Conservation (phyloP, 2,329 filamentous ascomycete genomes). For the Xylaria multiplex region DNA sequence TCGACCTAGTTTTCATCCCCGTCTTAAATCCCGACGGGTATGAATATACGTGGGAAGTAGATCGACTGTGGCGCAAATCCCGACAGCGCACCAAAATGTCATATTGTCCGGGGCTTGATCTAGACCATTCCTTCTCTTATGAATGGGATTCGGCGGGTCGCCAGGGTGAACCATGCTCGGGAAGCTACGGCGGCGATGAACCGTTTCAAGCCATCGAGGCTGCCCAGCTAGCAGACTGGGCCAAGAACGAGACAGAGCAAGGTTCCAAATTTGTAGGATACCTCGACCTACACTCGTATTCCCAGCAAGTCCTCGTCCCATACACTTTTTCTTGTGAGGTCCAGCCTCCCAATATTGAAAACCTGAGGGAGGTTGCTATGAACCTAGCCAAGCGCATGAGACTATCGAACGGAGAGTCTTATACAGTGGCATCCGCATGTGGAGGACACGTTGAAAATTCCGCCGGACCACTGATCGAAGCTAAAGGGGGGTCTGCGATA, state of each 20-base stretch:
- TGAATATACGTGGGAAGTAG: constrained; percentile 89
- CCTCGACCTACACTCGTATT: constrained; percentile 93
- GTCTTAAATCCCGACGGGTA: constrained; percentile 94
- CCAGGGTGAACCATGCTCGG: constrained; percentile 84
- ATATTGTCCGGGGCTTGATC: constrained; percentile 87
- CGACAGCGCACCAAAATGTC: constrained; percentile 82
- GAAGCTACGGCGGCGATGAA: constrained; percentile 84
- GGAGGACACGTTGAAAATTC: constrained; percentile 72
- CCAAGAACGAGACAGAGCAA: constrained; percentile 76
- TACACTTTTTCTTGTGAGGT: constrained; percentile 85
- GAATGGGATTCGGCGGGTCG: constrained; percentile 78
- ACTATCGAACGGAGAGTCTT: constrained; percentile 77
- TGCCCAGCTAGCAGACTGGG: constrained; percentile 80
- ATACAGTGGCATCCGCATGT: constrained; percentile 85
- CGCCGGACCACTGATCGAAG: constrained; percentile 67
- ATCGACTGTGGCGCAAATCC: constrained; percentile 95
- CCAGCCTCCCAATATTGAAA: constrained; percentile 86
- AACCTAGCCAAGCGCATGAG: constrained; percentile 91
- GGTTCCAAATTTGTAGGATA: constrained; percentile 84
- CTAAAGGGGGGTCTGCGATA: constrained; percentile 83
- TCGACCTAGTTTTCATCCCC: constrained; percentile 89
- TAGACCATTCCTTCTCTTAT: constrained; percentile 87
- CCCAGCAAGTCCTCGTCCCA: constrained; percentile 92
- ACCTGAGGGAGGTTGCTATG: constrained; percentile 87
- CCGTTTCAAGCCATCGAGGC: constrained; percentile 89